A percentile compares a stretch with the other conserved stretches of the same genome.
Evolutionary conservation across 306 rosid species (phyloP).

Genomic region (Alnus glutinosa): DNA sequence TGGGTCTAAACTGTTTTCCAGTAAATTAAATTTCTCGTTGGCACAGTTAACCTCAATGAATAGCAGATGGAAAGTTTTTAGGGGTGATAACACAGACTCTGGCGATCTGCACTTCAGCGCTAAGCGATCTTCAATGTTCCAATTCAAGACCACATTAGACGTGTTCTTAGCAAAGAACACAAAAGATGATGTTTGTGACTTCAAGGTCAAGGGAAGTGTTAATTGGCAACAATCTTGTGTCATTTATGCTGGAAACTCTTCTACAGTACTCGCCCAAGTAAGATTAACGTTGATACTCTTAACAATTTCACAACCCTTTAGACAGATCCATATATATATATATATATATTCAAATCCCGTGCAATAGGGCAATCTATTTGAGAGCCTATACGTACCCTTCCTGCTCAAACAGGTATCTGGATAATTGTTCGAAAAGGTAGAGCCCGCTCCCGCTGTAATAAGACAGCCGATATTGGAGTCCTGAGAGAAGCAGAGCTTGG

Average conservation of each 20-base stretch:
- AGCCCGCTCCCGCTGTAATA: too few relatives aligned
- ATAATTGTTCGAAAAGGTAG: too few relatives aligned
- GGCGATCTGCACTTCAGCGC: conserved; percentile 37
- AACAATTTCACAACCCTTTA: too few relatives aligned
- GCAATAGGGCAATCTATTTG: too few relatives aligned
- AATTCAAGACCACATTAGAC: conserved; percentile 48
- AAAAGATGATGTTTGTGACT: conserved; percentile 49
- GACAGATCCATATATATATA: too few relatives aligned
- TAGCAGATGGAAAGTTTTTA: conserved; percentile 42
- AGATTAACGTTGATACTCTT: neutral
- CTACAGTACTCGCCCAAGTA: conserved; percentile 38
- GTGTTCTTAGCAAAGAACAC: conserved; percentile 63
- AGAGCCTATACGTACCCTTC: too few relatives aligned
- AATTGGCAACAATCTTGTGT: conserved; percentile 31
- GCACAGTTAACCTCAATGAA: neutral
- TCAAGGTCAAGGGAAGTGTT: conserved; percentile 15
- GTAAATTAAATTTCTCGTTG: too few relatives aligned
- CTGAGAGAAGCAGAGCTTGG: conserved; percentile 95
- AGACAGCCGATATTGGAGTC: conserved; percentile 39
- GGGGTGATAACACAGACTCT: conserved; percentile 30
- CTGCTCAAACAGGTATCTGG: too few relatives aligned
- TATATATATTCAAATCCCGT: too few relatives aligned
- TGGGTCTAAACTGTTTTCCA: too few relatives aligned
- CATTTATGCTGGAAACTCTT: conserved; percentile 50
- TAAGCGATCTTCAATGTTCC: conserved; percentile 44